Conservation (phyloP, 345 rosid genomes). For the Triadica sebifera region DNA sequence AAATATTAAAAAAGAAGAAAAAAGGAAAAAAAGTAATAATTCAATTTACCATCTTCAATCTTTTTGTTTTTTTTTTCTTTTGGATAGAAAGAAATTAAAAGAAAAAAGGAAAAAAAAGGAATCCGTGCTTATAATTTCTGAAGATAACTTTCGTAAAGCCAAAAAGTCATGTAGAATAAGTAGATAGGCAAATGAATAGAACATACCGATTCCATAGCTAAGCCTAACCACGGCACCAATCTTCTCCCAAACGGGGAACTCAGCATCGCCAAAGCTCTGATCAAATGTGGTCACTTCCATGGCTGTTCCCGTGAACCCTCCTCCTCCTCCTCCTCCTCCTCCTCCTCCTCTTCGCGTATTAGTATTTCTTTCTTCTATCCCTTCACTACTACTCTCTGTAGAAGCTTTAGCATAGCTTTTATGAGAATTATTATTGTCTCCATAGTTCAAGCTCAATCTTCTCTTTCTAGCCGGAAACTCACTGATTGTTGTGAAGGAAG, state of each 20-base stretch:
- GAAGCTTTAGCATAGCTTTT: constrained; percentile 40
- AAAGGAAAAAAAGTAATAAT: too few species aligned
- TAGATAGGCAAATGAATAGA: background rate
- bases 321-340: background rate
- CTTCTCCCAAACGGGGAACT: constrained; percentile 86
- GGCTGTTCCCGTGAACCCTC: constrained; percentile 45
- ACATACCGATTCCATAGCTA: constrained; percentile 84
- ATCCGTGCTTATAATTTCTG: too few species aligned
- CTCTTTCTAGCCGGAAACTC: constrained; percentile 32
- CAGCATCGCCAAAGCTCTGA: constrained; percentile 54
- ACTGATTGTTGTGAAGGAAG: constrained; percentile 6
- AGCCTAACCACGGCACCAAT: constrained; percentile 86
- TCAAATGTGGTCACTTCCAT: constrained; percentile 83
- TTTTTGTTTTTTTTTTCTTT: too few species aligned
- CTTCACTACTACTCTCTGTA: constrained; percentile 44
- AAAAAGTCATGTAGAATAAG: background rate
- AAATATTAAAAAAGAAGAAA: background rate
- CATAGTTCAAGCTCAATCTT: constrained; percentile 22
- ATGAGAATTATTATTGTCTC: constrained; percentile 10
- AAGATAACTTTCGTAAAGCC: background rate
- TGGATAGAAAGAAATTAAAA: too few species aligned
- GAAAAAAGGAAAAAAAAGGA: background rate
- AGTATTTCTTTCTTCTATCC: constrained; percentile 49
- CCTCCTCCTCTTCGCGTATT: constrained; percentile 22
- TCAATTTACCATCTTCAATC: too few species aligned